A percentile compares a stretch with the other conserved stretches of the same genome.
phyloP scores from a whole-genome alignment of 176 grass and related monocot species.

The Paspalum vaginatum region DNA sequence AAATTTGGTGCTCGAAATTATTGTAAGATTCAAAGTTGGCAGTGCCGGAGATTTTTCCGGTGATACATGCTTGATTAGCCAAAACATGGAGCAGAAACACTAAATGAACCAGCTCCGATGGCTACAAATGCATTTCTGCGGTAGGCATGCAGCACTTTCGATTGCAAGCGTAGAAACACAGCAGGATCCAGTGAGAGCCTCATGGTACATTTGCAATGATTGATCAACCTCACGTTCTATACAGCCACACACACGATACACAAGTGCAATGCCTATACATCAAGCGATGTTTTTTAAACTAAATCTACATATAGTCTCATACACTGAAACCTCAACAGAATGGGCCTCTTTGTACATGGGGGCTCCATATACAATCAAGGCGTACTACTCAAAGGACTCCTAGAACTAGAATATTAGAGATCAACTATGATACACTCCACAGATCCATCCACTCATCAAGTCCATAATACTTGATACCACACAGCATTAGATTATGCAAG shows the following conservation, averaged over 20 bases:
- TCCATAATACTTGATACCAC: not conserved
- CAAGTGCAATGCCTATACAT: not conserved
- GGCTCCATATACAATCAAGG: conserved; percentile 15
- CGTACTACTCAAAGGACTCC: not conserved
- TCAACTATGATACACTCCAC: conserved; percentile 11
- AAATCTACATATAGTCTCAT: not conserved
- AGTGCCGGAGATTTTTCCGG: not conserved
- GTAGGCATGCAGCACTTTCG: not conserved
- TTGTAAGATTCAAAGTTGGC: not conserved
- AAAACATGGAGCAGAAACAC: not conserved
- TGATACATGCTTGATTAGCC: not conserved
- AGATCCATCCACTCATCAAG: conserved; percentile 13
- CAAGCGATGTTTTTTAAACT: not conserved
- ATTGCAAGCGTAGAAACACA: not conserved
- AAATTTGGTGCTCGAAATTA: not conserved
- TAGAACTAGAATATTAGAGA: conserved; percentile 35
- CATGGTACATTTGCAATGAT: not conserved
- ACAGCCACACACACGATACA: not conserved
- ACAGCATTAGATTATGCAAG: not conserved
- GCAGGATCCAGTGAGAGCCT: not conserved
- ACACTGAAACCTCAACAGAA: conserved; percentile 1
- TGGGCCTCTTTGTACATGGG: conserved; percentile 37
- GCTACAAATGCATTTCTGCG: not conserved
- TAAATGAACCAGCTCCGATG: not conserved
- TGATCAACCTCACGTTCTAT: not conserved